phyloP scores from a whole-genome alignment of 306 rosid species.

The Nissolia schottii region DNA sequence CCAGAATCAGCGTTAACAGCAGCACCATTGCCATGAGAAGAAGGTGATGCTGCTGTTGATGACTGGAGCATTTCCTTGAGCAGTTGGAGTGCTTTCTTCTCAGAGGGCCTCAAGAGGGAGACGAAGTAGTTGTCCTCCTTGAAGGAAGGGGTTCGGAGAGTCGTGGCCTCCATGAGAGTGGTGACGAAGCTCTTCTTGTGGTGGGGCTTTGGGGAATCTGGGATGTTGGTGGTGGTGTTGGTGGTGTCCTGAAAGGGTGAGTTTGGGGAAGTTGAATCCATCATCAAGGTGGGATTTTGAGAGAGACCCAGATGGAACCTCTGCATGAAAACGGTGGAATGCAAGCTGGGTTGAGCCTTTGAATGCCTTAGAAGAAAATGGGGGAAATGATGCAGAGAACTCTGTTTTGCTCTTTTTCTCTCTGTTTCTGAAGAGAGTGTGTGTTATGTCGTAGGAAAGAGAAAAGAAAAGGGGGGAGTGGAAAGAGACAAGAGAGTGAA shows the following conservation, averaged over 20 bases:
- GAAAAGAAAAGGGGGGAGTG: background rate
- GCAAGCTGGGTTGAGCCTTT: background rate
- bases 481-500: background rate
- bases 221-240: too few species aligned
- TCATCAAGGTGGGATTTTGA: constrained; percentile 36
- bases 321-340: constrained; percentile 20
- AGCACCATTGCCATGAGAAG: constrained; percentile 13
- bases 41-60: background rate
- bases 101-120: constrained; percentile 64
- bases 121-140: constrained; percentile 73
- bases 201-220: constrained; percentile 54
- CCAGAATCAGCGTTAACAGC: constrained; percentile 14
- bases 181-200: constrained; percentile 68
- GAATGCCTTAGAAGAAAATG: background rate
- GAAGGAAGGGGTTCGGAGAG: constrained; percentile 59
- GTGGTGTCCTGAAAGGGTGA: background rate
- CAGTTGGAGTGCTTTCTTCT: constrained; percentile 67
- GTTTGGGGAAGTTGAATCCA: constrained; percentile 48
- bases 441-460: background rate
- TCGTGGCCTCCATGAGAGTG: constrained; percentile 59
- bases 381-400: constrained; percentile 22
- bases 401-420: background rate
- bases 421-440: background rate
- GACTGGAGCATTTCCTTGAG: constrained; percentile 52
- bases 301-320: constrained; percentile 45